Evolutionary conservation across 2,329 filamentous ascomycete species (phyloP).

Genomic region (Furcasterigmium furcatum): DNA sequence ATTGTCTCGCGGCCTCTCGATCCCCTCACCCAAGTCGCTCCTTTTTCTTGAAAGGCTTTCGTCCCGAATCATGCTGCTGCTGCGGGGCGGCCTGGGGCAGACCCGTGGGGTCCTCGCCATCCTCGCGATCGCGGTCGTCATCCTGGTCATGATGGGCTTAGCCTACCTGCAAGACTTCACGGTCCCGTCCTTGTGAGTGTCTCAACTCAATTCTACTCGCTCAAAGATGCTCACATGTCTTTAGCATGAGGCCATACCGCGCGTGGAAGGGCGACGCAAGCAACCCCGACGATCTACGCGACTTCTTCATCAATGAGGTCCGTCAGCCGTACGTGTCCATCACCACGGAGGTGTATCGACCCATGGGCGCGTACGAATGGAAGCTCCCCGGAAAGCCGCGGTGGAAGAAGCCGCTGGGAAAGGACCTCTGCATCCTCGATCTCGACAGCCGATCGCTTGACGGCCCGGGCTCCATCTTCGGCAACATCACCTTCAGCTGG

Average conservation of each 20-base stretch:
- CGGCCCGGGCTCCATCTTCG: constrained; percentile 30
- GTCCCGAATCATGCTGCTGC: not conserved
- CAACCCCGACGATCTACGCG: constrained; percentile 22
- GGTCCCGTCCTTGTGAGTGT: constrained; percentile 14
- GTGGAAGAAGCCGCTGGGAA: constrained; percentile 29
- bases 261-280: no score
- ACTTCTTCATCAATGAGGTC: constrained; percentile 27
- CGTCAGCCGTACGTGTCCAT: constrained; percentile 23
- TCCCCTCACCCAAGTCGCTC: no score
- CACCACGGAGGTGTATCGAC: constrained; percentile 18
- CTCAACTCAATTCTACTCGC: not conserved
- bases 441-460: constrained; percentile 37
- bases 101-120: constrained; percentile 18
- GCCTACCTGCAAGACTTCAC: constrained; percentile 25
- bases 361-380: constrained; percentile 27
- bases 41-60: no score
- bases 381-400: constrained; percentile 20
- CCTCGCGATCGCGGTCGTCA: constrained; percentile 25
- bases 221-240: no score
- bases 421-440: constrained; percentile 41
- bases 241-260: no score
- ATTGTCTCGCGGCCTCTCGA: no score
- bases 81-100: not conserved
- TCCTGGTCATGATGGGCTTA: constrained; percentile 25
- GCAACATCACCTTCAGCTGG: constrained; percentile 29